Evolutionary conservation across 805 yeast genomes (phyloP), one percentile per base, ranked within the genome.

Genomic region (Candida parachauliodes): DNA sequence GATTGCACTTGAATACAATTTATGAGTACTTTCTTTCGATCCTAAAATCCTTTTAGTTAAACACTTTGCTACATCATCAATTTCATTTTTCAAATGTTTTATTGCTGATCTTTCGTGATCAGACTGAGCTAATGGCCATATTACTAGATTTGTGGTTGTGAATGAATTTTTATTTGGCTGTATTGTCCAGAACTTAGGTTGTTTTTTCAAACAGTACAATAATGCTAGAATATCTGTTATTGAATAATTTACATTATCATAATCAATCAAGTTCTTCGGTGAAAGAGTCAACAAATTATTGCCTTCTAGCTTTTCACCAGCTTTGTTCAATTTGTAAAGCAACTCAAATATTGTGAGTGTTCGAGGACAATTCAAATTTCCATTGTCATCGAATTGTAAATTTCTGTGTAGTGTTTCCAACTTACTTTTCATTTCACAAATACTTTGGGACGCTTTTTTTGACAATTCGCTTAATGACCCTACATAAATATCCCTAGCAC

Each of bases 201-300:
- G 74, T 50, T 74, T 76, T 44, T 73, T 60, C 17, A 81, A 48
- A 1, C 76, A 67, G 44, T 79, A 57, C 11, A 76, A 62, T 17
- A 75, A 60, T 0, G 83, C 73, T 36, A 59, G 45, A 33, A 52
- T 59, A 8, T 51, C 46, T 1, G 65, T 35, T 2, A 58, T 44
- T 5, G 44, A 41, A 32, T 42, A 52, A 27, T 43, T 37, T 28
- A 43, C 42, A 19, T 18, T 22, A 11, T 42, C 46, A 19, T 42
- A 47, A 24, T 43, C 39, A 10, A 25, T 22, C 19, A 27, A 30
- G 14, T 33, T 20, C 2, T 46, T 43, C 1, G 46, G 37, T 4
- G 27, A 12, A 19, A 30, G 39, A 8, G 52, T 53, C 14, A 51
- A 40, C 4, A 12, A 8, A 24, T 23, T 32, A 18, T 8, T n/a